These are phyloP conservation scores for Forsythia suspensa DNA, from an alignment of 257 asterid species.

Conservation along the genomic window DNA sequence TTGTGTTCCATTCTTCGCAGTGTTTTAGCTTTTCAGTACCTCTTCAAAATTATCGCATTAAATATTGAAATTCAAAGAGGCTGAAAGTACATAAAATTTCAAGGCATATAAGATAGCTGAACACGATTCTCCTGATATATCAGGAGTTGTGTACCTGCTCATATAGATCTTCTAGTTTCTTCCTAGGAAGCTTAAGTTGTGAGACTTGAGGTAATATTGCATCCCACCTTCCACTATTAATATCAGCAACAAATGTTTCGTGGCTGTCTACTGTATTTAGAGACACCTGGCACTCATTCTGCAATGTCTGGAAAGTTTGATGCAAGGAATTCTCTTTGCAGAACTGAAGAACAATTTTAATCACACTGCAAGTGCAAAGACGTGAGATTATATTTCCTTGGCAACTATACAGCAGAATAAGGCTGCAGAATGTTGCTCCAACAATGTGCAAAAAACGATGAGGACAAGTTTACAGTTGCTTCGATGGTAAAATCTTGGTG, in stretches of 20 bases:
- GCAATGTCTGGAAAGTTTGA: constrained; percentile 82
- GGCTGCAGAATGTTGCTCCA: not conserved
- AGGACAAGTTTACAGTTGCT: not conserved
- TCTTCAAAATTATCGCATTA: not conserved
- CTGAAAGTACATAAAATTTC: not conserved
- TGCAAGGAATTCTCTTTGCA: constrained; percentile 97
- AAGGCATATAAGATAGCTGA: constrained; percentile 4
- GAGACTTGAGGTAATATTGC: constrained; percentile 95
- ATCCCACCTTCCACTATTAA: constrained; percentile 98
- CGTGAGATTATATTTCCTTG: not conserved
- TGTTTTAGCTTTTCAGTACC: not conserved
- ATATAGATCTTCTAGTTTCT: constrained; percentile 87
- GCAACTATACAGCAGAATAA: not conserved
- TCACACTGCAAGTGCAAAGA: constrained; percentile 57
- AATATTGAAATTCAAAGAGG: not conserved
- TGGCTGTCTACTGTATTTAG: constrained; percentile 92
- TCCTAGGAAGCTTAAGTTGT: constrained; percentile 90
- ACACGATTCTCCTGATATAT: not conserved
- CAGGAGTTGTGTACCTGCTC: constrained; percentile 68
- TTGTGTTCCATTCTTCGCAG: constrained; percentile 6
- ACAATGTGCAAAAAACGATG: not conserved
- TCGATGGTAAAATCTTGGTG: not conserved
- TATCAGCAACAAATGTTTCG: constrained; percentile 85
- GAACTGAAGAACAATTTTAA: constrained; percentile 94
- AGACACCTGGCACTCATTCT: constrained; percentile 96